These are phyloP conservation scores for Cicer judaicum DNA, from an alignment of 306 rosid genomes.

Conservation along the genomic window DNA sequence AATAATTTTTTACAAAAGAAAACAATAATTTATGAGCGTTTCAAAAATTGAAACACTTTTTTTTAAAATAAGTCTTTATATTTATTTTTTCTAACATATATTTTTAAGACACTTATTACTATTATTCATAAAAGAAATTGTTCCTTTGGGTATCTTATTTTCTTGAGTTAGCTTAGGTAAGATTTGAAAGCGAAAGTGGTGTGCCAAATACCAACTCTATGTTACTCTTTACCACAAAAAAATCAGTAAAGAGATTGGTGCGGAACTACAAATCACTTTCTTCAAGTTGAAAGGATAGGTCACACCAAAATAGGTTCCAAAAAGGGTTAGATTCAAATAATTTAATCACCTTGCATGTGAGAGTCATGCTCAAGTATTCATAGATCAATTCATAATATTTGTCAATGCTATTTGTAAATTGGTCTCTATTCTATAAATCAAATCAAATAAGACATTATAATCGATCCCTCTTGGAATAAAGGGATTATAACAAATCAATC, in stretches of 20 bases:
- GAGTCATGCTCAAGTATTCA: conserved; percentile 37
- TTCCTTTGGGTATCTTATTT: conserved; percentile 18
- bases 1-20: too few species aligned
- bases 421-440: not conserved
- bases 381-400: conserved; percentile 3
- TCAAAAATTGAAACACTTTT: too few species aligned
- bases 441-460: too few species aligned
- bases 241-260: conserved; percentile 48
- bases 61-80: too few species aligned
- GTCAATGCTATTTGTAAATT: conserved; percentile 26
- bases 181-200: conserved; percentile 53
- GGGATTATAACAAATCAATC: conserved; percentile 6
- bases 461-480: too few species aligned
- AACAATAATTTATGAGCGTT: too few species aligned
- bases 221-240: conserved; percentile 57
- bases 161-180: conserved; percentile 46
- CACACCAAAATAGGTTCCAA: conserved; percentile 45
- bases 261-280: conserved; percentile 51
- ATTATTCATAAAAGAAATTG: not conserved
- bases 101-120: too few species aligned
- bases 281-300: conserved; percentile 47
- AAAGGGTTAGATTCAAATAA: conserved; percentile 50
- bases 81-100: too few species aligned
- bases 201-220: conserved; percentile 48
- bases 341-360: conserved; percentile 28